Evolutionary conservation across 495 filamentous ascomycete species (phyloP).

Genomic region (Acidomyces sp.): DNA sequence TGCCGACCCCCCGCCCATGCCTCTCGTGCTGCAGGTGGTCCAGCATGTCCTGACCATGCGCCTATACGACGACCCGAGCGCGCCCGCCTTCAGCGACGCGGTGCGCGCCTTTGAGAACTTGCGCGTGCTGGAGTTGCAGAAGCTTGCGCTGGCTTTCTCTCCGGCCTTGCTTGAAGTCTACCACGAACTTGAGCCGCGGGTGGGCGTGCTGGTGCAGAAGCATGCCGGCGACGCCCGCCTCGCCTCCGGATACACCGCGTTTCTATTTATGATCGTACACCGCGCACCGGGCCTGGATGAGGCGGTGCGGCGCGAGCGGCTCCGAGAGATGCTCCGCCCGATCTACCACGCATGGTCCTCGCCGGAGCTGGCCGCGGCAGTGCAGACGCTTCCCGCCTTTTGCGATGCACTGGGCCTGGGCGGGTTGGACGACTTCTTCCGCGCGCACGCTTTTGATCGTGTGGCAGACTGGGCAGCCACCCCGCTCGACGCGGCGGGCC

Average conservation of each 20-base stretch:
- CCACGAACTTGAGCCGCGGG: slow-evolving; percentile 67
- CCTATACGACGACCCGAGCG: slow-evolving; percentile 52
- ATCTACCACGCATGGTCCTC: slow-evolving; percentile 72
- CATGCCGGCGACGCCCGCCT: slow-evolving; percentile 64
- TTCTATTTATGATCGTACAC: slow-evolving; percentile 89
- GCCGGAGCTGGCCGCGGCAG: slow-evolving; percentile 47
- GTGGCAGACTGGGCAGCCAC: slow-evolving; percentile 72
- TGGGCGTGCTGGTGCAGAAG: slow-evolving; percentile 63
- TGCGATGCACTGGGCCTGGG: slow-evolving; percentile 66
- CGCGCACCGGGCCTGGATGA: slow-evolving; percentile 64
- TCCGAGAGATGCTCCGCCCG: slow-evolving; percentile 63
- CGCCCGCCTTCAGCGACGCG: slow-evolving; percentile 71
- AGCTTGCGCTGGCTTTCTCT: slow-evolving; percentile 78
- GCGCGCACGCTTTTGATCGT: slow-evolving; percentile 55
- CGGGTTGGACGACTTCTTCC: slow-evolving; percentile 67
- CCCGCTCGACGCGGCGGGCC: slow-evolving; percentile 64
- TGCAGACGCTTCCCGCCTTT: slow-evolving; percentile 67
- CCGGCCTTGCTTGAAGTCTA: slow-evolving; percentile 83
- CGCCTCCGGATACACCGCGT: slow-evolving; percentile 48
- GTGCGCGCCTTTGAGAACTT: slow-evolving; percentile 73
- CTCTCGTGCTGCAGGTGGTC: slow-evolving; percentile 78
- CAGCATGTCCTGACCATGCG: slow-evolving; percentile 79
- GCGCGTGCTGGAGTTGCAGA: slow-evolving; percentile 73
- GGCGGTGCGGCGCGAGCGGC: slow-evolving; percentile 45
- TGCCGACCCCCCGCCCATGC: slow-evolving; percentile 53